Evolutionary conservation across 345 rosid species (phyloP), one percentile per base, ranked within the genome.

Genomic region (Zanthoxylum bungeanum): DNA sequence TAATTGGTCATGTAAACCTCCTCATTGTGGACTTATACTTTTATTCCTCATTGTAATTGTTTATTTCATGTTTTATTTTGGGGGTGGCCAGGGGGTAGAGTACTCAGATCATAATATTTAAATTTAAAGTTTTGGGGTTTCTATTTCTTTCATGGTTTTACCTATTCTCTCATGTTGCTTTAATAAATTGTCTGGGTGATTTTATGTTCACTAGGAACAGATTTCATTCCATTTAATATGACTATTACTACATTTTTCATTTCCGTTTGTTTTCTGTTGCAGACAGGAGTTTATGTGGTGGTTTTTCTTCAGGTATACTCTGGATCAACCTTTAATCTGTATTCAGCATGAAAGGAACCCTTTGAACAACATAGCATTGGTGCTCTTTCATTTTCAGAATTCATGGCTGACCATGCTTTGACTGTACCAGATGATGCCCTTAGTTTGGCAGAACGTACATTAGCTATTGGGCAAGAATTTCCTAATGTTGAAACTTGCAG

Each of bases 401-500:
- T 76, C 75, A 91, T 93, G 98, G 98, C 88, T 33, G 92, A 89
- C 60, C 86, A 69, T 80, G 80, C 90, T 73, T 69, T 88, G 80
- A 72, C 73, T 51, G 78, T 79, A 57, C 75, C 85, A 55, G 84
- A 81, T 75, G 79, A 85, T 57, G 78, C 81, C 9, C 77, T 78
- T 21, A 50, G 68, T 67, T 74, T 84, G 63, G 52, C 71, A 33
- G 85, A 85, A 27, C 84, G 79, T 17, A 60, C 87, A 69, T 82
- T 95, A 72, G 88, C 70, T 28, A 85, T 92, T 28, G 99, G 99
- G 52, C 97, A 82, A 83, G 96, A 95, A 82, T 95, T 95, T 76
- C 90, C 97, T 17, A 94, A 95, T 85, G 99, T 95, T 50, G 98
- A 95, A 84, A 91, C 99, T 64, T 95, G 99, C 73, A 83, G 99